Evolutionary conservation across 768 basidiomycete genomes (phyloP).

Genomic region (Rickenella mellea): DNA sequence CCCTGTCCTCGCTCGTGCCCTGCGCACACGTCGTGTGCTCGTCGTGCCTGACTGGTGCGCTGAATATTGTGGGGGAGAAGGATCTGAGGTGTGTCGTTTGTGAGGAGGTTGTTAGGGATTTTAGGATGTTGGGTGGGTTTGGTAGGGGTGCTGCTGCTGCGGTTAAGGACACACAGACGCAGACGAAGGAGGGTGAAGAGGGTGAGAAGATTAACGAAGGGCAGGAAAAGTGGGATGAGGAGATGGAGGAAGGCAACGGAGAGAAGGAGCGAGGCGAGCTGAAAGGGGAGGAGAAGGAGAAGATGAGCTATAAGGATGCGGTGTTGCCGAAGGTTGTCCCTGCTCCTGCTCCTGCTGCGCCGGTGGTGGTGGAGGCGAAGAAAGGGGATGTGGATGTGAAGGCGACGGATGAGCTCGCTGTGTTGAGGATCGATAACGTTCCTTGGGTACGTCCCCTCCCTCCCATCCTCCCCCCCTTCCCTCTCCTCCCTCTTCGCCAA

Average conservation of each 20-base stretch:
- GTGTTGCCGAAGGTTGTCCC: too few relatives aligned
- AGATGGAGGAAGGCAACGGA: too few relatives aligned
- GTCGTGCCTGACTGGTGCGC: slow-evolving; percentile 71
- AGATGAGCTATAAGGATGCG: too few relatives aligned
- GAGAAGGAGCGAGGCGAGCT: too few relatives aligned
- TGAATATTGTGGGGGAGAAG: slow-evolving; percentile 87
- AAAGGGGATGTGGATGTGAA: slow-evolving; percentile 1
- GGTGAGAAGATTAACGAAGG: background rate
- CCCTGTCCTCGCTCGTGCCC: slow-evolving; percentile 48
- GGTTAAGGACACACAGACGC: background rate
- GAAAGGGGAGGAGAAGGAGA: too few relatives aligned
- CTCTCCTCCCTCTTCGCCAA: too few relatives aligned
- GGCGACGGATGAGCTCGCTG: slow-evolving; percentile 35
- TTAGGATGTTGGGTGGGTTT: slow-evolving; percentile 30
- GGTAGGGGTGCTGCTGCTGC: background rate
- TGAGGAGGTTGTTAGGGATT: slow-evolving; percentile 58
- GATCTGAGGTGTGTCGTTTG: slow-evolving; percentile 82
- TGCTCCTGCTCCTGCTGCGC: background rate
- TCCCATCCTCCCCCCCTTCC: background rate
- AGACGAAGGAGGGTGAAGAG: background rate
- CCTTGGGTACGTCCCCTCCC: slow-evolving; percentile 59
- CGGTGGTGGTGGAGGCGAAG: background rate
- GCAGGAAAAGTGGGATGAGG: background rate
- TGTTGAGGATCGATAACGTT: slow-evolving; percentile 80
- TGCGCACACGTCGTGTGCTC: slow-evolving; percentile 74